Percentiles rank a stretch among this genome's conserved stretches.
These are phyloP conservation scores for Combretum micranthum DNA, from an alignment of 345 rosid genomes.

Conservation along the genomic window DNA sequence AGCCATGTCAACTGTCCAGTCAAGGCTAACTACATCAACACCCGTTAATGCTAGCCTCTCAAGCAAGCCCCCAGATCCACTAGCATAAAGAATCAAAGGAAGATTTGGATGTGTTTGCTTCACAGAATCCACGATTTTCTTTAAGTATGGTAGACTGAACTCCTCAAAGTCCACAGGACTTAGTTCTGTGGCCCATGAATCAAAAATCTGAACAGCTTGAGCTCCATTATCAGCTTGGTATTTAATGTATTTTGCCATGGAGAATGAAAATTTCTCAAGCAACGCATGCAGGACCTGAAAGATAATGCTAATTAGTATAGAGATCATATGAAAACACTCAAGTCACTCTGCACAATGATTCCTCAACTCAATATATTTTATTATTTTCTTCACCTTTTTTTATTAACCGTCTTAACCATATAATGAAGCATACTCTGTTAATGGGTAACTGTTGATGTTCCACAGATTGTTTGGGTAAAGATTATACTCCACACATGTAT, in stretches of 20 bases:
- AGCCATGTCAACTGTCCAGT: constrained; percentile 98
- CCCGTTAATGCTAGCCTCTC: constrained; percentile 86
- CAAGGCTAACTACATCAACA: constrained; percentile 94
- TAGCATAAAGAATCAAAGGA: constrained; percentile 83
- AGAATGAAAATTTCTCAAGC: constrained; percentile 74
- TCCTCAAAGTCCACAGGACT: constrained; percentile 92
- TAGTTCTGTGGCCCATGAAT: constrained; percentile 97
- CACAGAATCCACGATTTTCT: constrained; percentile 76
- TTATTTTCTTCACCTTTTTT: too few species aligned
- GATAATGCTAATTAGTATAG: too few species aligned
- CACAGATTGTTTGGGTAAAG: too few species aligned
- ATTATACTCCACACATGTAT: too few species aligned
- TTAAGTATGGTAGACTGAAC: constrained; percentile 87
- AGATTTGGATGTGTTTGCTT: constrained; percentile 82
- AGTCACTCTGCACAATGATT: too few species aligned
- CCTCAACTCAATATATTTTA: too few species aligned
- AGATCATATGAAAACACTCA: too few species aligned
- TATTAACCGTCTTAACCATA: too few species aligned
- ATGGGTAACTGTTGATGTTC: too few species aligned
- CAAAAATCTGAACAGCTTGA: constrained; percentile 96
- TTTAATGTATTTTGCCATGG: constrained; percentile 79
- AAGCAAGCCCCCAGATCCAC: constrained; percentile 91
- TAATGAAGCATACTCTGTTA: too few species aligned
- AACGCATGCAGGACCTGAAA: constrained; percentile 75
- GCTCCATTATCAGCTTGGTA: constrained; percentile 88